Evolutionary conservation across 208 protist genomes (phyloP).

Genomic region (Trypanosomatidae sp.): DNA sequence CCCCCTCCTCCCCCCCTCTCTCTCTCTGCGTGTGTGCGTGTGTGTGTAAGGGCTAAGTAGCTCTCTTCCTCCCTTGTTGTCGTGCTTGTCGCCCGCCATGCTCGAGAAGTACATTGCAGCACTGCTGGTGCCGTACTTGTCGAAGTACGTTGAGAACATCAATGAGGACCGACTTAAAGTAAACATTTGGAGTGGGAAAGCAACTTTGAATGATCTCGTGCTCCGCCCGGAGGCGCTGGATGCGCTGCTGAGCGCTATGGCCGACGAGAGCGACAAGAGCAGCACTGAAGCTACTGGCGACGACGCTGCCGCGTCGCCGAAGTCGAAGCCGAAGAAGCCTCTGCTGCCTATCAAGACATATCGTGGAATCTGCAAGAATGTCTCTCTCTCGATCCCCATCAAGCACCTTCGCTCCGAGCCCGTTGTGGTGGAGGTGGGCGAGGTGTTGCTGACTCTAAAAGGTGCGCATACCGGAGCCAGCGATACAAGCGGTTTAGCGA

Average conservation of each 20-base stretch:
- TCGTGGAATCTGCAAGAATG: slow-evolving; percentile 80
- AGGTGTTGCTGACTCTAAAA: slow-evolving; percentile 71
- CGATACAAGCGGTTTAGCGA: background rate
- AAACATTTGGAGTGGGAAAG: slow-evolving; percentile 86
- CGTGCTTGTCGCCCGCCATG: slow-evolving; percentile 33
- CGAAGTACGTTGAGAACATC: slow-evolving; percentile 84
- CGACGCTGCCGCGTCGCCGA: slow-evolving; percentile 5
- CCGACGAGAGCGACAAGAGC: slow-evolving; percentile 14
- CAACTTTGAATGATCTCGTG: slow-evolving; percentile 70
- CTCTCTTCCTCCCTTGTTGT: background rate
- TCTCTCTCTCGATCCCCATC: slow-evolving; percentile 74
- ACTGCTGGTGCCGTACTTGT: slow-evolving; percentile 85
- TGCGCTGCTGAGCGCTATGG: slow-evolving; percentile 37
- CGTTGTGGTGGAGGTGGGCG: slow-evolving; percentile 76
- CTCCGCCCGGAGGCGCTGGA: slow-evolving; percentile 68
- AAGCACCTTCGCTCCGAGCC: slow-evolving; percentile 80
- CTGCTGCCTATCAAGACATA: slow-evolving; percentile 44
- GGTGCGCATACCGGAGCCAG: slow-evolving; percentile 14
- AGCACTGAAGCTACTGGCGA: background rate
- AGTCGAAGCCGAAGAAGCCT: slow-evolving; percentile 11
- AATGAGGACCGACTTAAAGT: slow-evolving; percentile 77
- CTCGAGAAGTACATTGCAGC: slow-evolving; percentile 82
- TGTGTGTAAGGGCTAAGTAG: background rate
- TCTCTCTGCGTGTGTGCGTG: background rate
- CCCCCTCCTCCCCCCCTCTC: background rate